These are phyloP conservation scores for Sporisorium graminicola DNA, from an alignment of 1,284 basidiomycete species.

Conservation along the genomic window DNA sequence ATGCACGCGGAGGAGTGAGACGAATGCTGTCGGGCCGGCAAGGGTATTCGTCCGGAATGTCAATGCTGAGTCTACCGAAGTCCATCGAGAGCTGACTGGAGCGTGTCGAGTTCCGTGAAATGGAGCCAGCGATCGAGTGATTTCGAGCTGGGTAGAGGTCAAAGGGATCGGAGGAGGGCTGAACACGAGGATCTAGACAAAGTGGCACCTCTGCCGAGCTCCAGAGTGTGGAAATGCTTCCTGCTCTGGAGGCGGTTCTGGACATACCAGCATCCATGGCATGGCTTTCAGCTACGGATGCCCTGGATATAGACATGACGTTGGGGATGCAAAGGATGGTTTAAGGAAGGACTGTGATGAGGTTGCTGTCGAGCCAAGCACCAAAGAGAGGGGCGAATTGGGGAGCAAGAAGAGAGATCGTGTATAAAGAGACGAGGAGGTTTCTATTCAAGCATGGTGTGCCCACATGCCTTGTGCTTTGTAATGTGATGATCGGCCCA, in stretches of 20 bases:
- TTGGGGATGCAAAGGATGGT: neutral
- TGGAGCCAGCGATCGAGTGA: constrained; percentile 18
- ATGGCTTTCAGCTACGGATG: constrained; percentile 24
- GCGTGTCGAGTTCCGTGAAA: constrained; percentile 18
- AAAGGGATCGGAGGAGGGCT: constrained; percentile 6
- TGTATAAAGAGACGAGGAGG: neutral
- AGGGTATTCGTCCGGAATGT: constrained; percentile 45
- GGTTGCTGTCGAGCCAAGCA: neutral
- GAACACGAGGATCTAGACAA: constrained; percentile 52
- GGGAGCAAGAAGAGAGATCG: neutral
- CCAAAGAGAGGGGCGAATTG: neutral
- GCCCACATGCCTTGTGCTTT: constrained; percentile 2
- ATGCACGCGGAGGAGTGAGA: constrained; percentile 31
- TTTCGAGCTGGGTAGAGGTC: neutral
- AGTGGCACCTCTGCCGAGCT: constrained; percentile 62
- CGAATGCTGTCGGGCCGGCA: constrained; percentile 36
- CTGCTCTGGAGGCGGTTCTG: constrained; percentile 35
- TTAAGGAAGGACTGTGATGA: neutral
- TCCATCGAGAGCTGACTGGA: constrained; percentile 37
- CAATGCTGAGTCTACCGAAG: constrained; percentile 40
- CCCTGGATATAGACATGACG: constrained; percentile 30
- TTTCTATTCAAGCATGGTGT: neutral
- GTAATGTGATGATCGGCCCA: neutral
- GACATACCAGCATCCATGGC: constrained; percentile 31
- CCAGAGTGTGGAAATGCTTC: constrained; percentile 59